Evolutionary conservation across 2,329 filamentous ascomycete species (phyloP).

Genomic region (Hysterium pulicare): DNA sequence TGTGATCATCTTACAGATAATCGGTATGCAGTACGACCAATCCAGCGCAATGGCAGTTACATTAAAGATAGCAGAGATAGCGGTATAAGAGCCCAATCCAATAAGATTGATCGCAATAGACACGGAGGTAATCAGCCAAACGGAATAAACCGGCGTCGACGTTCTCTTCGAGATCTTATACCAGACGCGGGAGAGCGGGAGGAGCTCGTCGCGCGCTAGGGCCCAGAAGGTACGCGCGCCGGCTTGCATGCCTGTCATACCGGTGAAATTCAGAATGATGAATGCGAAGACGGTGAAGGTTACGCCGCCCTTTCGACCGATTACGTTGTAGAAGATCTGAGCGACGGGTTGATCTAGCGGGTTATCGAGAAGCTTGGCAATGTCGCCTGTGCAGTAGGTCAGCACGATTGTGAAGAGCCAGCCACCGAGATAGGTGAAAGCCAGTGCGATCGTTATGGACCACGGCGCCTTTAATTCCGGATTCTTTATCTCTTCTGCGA

Average conservation of each 20-base stretch:
- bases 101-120: slow-evolving; percentile 59
- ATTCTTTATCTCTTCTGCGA: slow-evolving; percentile 39
- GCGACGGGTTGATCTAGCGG: slow-evolving; percentile 53
- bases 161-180: slow-evolving; percentile 49
- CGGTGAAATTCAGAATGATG: slow-evolving; percentile 58
- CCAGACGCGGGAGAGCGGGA: slow-evolving; percentile 49
- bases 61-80: slow-evolving; percentile 54
- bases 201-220: slow-evolving; percentile 52
- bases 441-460: slow-evolving; percentile 55
- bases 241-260: slow-evolving; percentile 56
- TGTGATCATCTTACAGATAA: slow-evolving; percentile 67
- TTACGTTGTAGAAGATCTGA: slow-evolving; percentile 57
- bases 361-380: slow-evolving; percentile 43
- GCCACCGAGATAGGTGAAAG: slow-evolving; percentile 54
- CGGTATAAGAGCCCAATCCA: slow-evolving; percentile 54
- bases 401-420: slow-evolving; percentile 59
- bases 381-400: slow-evolving; percentile 56
- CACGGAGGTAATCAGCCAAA: slow-evolving; percentile 55
- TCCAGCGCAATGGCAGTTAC: slow-evolving; percentile 54
- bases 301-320: slow-evolving; percentile 52
- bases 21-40: slow-evolving; percentile 57
- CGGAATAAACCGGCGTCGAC: slow-evolving; percentile 51
- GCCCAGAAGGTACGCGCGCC: slow-evolving; percentile 54
- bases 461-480: slow-evolving; percentile 53
- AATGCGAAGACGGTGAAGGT: slow-evolving; percentile 57